Evolutionary conservation across 1,139 yeast genomes (phyloP).

Genomic region (Protomyces macrosporus): DNA sequence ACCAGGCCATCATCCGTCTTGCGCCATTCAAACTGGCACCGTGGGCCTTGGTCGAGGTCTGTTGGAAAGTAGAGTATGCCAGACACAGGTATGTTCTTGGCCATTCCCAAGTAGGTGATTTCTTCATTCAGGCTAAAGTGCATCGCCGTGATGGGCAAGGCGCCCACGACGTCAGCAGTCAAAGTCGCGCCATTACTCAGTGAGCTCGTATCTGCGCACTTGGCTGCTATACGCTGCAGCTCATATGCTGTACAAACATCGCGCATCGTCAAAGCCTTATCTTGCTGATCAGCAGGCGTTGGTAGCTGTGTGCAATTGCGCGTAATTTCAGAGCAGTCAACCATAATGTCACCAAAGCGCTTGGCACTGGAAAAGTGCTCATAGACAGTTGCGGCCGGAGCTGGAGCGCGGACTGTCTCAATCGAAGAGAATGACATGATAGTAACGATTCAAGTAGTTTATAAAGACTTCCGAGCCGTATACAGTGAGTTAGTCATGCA

Average conservation of each 20-base stretch:
- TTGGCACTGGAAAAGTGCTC: not conserved
- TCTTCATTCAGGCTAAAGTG: slow-evolving; percentile 5
- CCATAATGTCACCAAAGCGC: not conserved
- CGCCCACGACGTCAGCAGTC: not conserved
- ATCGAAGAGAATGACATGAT: not conserved
- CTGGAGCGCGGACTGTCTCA: not conserved
- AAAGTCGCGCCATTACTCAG: not conserved
- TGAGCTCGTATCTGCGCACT: not conserved
- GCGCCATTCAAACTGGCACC: slow-evolving; percentile 7
- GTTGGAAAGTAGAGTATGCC: not conserved
- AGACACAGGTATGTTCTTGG: slow-evolving; percentile 4
- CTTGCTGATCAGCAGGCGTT: not conserved
- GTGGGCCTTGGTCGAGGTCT: not conserved
- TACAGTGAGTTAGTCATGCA: not conserved
- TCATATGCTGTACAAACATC: not conserved
- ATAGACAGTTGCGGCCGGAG: not conserved
- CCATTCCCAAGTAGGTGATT: slow-evolving; percentile 15
- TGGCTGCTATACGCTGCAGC: not conserved
- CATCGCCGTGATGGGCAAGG: not conserved
- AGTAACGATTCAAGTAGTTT: too few relatives aligned
- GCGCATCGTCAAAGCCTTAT: not conserved
- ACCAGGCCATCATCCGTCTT: slow-evolving; percentile 17
- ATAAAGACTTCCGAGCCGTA: too few relatives aligned
- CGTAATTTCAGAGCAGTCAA: not conserved
- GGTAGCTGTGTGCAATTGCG: not conserved